phyloP scores from a whole-genome alignment of 176 grass and related monocot species.

The Paspalum vaginatum region DNA sequence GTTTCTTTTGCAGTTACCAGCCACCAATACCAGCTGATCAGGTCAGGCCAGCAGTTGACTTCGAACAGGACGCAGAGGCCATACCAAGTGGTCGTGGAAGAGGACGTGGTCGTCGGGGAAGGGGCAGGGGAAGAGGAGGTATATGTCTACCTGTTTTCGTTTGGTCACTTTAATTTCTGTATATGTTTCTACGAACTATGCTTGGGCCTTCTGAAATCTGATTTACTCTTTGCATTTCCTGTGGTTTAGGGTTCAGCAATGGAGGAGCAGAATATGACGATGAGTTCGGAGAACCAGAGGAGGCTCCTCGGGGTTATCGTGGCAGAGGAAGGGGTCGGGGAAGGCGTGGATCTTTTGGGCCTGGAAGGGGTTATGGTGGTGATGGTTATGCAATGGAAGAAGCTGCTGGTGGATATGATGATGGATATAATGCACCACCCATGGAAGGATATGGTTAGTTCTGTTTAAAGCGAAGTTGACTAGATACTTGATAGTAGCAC shows the following conservation, averaged over 20 bases:
- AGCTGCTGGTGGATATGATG: constrained; percentile 51
- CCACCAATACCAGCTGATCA: constrained; percentile 68
- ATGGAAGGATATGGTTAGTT: constrained; percentile 54
- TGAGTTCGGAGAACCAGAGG: constrained; percentile 37
- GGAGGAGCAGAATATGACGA: constrained; percentile 43
- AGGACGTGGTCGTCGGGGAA: constrained; percentile 51
- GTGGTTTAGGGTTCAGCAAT: constrained; percentile 46
- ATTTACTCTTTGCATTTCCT: constrained; percentile 24
- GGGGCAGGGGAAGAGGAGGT: constrained; percentile 65
- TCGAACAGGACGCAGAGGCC: constrained; percentile 53
- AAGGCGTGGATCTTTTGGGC: constrained; percentile 53
- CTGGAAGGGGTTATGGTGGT: constrained; percentile 51
- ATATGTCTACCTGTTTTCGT: constrained; percentile 19
- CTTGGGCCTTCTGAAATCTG: constrained; percentile 2
- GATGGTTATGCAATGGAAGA: constrained; percentile 43
- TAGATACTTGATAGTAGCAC: background rate
- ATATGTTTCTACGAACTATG: constrained; percentile 2
- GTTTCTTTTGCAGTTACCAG: constrained; percentile 60
- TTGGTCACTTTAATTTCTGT: constrained; percentile 13
- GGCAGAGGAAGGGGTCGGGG: constrained; percentile 57
- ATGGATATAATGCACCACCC: constrained; percentile 45
- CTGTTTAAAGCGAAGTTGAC: background rate
- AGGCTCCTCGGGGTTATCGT: constrained; percentile 34
- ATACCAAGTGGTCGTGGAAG: constrained; percentile 57
- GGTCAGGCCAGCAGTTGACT: constrained; percentile 64